A percentile compares a stretch with the other conserved stretches of the same genome.
These are phyloP conservation scores for Blastomyces silverae DNA, from an alignment of 2,329 filamentous ascomycete species.

Conservation along the genomic window DNA sequence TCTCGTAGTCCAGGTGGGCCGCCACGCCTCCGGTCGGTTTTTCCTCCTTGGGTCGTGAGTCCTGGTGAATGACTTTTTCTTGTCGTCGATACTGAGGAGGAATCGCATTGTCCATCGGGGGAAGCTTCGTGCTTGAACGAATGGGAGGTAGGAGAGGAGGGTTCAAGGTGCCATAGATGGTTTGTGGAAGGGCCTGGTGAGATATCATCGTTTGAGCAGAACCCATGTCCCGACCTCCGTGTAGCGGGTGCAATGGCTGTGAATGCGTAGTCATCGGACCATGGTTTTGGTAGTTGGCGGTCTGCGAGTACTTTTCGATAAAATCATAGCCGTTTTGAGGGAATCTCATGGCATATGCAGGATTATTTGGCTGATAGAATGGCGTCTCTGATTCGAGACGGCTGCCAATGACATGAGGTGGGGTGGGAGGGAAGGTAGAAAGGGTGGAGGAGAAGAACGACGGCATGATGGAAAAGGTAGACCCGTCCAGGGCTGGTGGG, in stretches of 20 bases:
- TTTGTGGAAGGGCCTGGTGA: slow-evolving; percentile 26
- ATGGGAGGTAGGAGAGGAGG: slow-evolving; percentile 38
- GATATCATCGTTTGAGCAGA: slow-evolving; percentile 25
- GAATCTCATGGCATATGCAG: slow-evolving; percentile 38
- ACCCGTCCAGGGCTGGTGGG: slow-evolving; percentile 32
- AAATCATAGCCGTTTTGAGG: slow-evolving; percentile 41
- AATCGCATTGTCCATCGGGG: slow-evolving; percentile 39
- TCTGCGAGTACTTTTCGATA: slow-evolving; percentile 40
- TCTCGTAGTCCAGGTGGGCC: slow-evolving; percentile 91
- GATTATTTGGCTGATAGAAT: slow-evolving; percentile 36
- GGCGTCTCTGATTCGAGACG: slow-evolving; percentile 36
- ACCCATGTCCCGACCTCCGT: slow-evolving; percentile 32
- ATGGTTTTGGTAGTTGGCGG: slow-evolving; percentile 32
- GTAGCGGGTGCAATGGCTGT: slow-evolving; percentile 29
- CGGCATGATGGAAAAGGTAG: slow-evolving; percentile 32
- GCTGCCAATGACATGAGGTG: slow-evolving; percentile 36
- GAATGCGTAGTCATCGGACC: slow-evolving; percentile 32
- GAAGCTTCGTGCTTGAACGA: slow-evolving; percentile 35
- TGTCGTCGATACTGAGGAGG: slow-evolving; percentile 39
- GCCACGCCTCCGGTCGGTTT: slow-evolving; percentile 78
- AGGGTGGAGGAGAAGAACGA: slow-evolving; percentile 39
- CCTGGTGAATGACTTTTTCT: slow-evolving; percentile 30
- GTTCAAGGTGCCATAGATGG: slow-evolving; percentile 33
- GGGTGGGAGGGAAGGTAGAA: slow-evolving; percentile 39
- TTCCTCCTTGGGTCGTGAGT: slow-evolving; percentile 49